phyloP scores from a whole-genome alignment of 1,284 basidiomycete species.

The Golubevia pallescens region DNA sequence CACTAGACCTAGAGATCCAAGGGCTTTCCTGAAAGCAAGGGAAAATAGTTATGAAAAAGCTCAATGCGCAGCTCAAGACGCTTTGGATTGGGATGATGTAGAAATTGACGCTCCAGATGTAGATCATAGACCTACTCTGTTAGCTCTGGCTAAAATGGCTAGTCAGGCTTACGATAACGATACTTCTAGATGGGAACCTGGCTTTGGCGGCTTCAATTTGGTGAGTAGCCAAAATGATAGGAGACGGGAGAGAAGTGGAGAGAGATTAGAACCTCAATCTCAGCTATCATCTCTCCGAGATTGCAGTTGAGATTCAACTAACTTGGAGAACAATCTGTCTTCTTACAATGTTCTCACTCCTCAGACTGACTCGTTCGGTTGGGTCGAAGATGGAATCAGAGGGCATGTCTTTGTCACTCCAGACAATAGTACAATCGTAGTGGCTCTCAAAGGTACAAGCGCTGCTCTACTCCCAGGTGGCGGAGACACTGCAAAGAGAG shows the following conservation, averaged over 20 bases:
- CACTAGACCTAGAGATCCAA: neutral
- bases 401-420: constrained; percentile 75
- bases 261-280: no score
- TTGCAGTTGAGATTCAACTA: no score
- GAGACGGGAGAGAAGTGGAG: no score
- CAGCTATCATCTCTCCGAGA: no score
- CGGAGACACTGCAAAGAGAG: constrained; percentile 84
- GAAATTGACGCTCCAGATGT: constrained; percentile 71
- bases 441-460: constrained; percentile 94
- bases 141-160: constrained; percentile 89
- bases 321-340: no score
- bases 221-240: neutral
- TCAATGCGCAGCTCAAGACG: neutral
- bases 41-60: neutral
- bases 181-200: constrained; percentile 25
- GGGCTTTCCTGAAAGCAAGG: neutral
- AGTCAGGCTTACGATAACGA: constrained; percentile 77
- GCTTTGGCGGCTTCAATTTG: constrained; percentile 50
- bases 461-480: constrained; percentile 76
- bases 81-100: constrained; percentile 67
- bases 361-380: constrained; percentile 82
- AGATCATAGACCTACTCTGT: constrained; percentile 76
- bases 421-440: constrained; percentile 74
- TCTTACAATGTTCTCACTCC: constrained; percentile 50
- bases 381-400: constrained; percentile 87